These are phyloP conservation scores for Didymella sp. DNA, from an alignment of 2,329 filamentous ascomycete genomes.

Conservation along the genomic window DNA sequence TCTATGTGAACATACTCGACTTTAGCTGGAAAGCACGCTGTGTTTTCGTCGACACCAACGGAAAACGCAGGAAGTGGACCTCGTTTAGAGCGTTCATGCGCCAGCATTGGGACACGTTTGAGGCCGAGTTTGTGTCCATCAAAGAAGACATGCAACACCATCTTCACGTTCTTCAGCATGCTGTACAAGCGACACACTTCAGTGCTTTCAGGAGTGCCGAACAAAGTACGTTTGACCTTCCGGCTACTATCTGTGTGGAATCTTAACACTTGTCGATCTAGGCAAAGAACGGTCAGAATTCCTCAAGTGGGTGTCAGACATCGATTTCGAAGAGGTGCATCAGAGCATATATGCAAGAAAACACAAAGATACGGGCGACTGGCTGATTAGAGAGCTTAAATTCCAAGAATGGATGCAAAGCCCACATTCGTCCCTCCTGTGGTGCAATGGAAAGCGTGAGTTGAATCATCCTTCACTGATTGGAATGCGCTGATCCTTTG, in stretches of 20 bases:
- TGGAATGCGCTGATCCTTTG: slow-evolving; percentile 7
- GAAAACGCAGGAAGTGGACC: slow-evolving; percentile 19
- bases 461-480: not conserved
- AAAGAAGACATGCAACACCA: slow-evolving; percentile 24
- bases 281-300: slow-evolving; percentile 27
- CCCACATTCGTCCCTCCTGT: slow-evolving; percentile 23
- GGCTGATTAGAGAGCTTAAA: slow-evolving; percentile 21
- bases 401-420: slow-evolving; percentile 26
- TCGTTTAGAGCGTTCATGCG: slow-evolving; percentile 26
- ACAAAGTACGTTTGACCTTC: no score
- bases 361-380: slow-evolving; percentile 27
- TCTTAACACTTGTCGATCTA: not conserved
- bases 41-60: slow-evolving; percentile 25
- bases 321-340: slow-evolving; percentile 31
- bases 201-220: slow-evolving; percentile 6
- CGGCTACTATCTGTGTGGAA: no score
- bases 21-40: slow-evolving; percentile 27
- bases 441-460: slow-evolving; percentile 35
- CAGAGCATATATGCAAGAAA: slow-evolving; percentile 27
- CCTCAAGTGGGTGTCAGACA: slow-evolving; percentile 27
- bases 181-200: slow-evolving; percentile 23
- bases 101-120: slow-evolving; percentile 35
- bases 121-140: slow-evolving; percentile 25
- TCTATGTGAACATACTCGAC: slow-evolving; percentile 26
- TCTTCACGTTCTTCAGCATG: slow-evolving; percentile 24